Evolutionary conservation across 169 alveolate species (phyloP).

Genomic region (Eimeria necatrix): DNA sequence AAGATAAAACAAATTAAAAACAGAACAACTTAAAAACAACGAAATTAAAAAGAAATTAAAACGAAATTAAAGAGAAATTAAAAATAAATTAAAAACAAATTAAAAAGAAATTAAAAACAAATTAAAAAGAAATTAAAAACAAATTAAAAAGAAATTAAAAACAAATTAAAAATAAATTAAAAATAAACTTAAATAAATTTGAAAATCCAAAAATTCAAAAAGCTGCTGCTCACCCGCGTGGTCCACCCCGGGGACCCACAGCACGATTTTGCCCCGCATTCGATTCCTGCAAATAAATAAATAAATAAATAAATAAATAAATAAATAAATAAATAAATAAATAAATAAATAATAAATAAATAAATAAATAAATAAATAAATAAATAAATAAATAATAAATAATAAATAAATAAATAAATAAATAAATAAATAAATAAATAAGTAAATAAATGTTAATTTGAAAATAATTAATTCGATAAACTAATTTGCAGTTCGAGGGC

Average conservation of each 20-base stretch:
- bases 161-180: neutral
- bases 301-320: neutral
- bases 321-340: neutral
- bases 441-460: too few species aligned
- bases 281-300: constrained; percentile 89
- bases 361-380: neutral
- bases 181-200: neutral
- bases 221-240: constrained; percentile 76
- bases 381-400: neutral
- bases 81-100: neutral
- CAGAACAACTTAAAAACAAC: neutral
- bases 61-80: too few species aligned
- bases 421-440: neutral
- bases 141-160: neutral
- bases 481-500: too few species aligned
- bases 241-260: constrained; percentile 98
- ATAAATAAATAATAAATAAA: neutral
- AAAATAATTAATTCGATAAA: too few species aligned
- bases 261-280: constrained; percentile 96
- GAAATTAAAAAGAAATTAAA: neutral
- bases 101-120: neutral
- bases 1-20: neutral
- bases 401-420: neutral
- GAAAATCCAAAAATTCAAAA: neutral
- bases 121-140: neutral